Evolutionary conservation across 2,329 filamentous ascomycete species (phyloP), one percentile per base, ranked within the genome.

Genomic region (Raffaelea albimanens): DNA sequence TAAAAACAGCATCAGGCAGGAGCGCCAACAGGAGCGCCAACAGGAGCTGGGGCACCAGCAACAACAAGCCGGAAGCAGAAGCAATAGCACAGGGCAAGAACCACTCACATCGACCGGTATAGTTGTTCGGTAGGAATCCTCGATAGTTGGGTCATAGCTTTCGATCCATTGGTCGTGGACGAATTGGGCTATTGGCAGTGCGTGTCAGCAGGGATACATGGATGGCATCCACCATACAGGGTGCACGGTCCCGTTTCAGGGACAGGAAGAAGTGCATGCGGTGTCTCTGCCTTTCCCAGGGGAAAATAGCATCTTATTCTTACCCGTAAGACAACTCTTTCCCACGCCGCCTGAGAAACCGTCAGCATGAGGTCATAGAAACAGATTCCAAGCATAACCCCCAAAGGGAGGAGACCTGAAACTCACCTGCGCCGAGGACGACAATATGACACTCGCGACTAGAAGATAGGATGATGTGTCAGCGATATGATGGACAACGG

Each of bases 131-230:
- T 87, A 87, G 25, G 83, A 85, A 63, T 87, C 83, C 61, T 87
- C 83, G 57, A 87, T 87, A 18, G 83, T 87, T 16, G 83, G 83
- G 63, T 87, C 83, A 66, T 87, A 87, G 63, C 81, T 86, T 66
- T 95, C 88, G 62, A 95, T 91, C 86, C 88, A 94, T 58, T 94
- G 85, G 68, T 93, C 90, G 66, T 93, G 87, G 45, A 95, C 88
- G 60, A 94, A 95, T 73, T 95, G 88, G 59, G 89, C 88, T 88
- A 59, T 59, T 55, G 57, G 50, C 55, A 55, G 16, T 57, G 50
- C 56, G 55, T 40, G 47, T 55, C 39, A 56, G 51, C 46, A 47
- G 44, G 44, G 38, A 40, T 22, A 13, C 25, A 13, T n/a, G n/a
- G n/a, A n/a, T n/a, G n/a, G n/a, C n/a, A n/a, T n/a, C n/a, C n/a